Percentiles rank a stretch among this genome's conserved stretches.
These are phyloP conservation scores for Lophium mytilinum DNA, from an alignment of 495 filamentous ascomycete species.

Conservation along the genomic window DNA sequence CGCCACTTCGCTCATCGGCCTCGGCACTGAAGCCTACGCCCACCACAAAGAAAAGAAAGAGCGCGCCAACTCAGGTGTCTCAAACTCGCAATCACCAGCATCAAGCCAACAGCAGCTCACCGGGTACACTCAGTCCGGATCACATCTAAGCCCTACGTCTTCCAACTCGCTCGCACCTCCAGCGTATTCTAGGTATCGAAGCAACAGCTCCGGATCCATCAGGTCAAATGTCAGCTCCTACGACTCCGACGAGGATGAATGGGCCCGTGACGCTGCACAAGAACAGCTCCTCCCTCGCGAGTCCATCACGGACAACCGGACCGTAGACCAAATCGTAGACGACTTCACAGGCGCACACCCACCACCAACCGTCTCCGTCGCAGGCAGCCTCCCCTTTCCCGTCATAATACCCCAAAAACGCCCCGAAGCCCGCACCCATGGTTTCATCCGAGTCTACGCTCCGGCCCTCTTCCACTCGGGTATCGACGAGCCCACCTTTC, in stretches of 20 bases:
- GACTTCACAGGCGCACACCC: not conserved
- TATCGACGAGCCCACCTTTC: slow-evolving; percentile 35
- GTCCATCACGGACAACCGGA: not conserved
- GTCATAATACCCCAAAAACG: slow-evolving; percentile 1
- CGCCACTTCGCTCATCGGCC: not conserved
- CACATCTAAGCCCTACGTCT: not conserved
- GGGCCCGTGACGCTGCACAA: not conserved
- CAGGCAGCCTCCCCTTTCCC: not conserved
- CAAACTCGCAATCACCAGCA: not conserved
- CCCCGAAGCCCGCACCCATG: not conserved
- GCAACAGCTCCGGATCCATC: not conserved
- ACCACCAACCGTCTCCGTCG: not conserved
- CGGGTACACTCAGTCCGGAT: not conserved
- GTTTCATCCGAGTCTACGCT: slow-evolving; percentile 9
- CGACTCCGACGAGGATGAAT: not conserved
- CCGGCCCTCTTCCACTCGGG: slow-evolving; percentile 34
- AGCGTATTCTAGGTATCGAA: not conserved
- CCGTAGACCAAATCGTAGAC: not conserved
- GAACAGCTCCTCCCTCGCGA: not conserved
- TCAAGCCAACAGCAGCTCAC: not conserved
- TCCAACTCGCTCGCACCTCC: not conserved
- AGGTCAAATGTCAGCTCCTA: not conserved
- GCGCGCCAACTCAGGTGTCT: not conserved
- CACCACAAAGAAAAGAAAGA: slow-evolving; percentile 1
- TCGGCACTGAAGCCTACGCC: not conserved